Conservation (phyloP, 2,329 filamentous ascomycete genomes). For the Orbilia blumenaviensis region DNA sequence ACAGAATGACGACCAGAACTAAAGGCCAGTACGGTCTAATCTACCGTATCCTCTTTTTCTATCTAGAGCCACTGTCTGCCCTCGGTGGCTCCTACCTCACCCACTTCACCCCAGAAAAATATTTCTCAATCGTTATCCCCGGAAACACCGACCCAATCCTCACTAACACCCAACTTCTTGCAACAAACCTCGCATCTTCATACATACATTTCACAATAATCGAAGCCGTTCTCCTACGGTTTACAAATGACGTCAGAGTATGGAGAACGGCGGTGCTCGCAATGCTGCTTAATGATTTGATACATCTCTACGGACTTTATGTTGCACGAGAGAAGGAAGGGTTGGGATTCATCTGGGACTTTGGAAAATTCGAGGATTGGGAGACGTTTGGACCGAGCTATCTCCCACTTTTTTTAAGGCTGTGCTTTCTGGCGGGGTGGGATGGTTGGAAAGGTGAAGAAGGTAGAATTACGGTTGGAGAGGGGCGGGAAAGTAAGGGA, state of each 20-base stretch:
- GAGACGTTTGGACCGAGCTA: slow-evolving; percentile 33
- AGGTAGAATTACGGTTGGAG: background rate
- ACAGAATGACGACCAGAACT: background rate
- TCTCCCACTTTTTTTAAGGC: slow-evolving; percentile 16
- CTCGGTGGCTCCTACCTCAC: slow-evolving; percentile 39
- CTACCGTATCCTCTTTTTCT: slow-evolving; percentile 43
- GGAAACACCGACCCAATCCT: slow-evolving; percentile 29
- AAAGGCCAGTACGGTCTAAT: slow-evolving; percentile 34
- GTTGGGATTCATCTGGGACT: slow-evolving; percentile 29
- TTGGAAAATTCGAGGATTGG: slow-evolving; percentile 29
- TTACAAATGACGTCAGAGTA: slow-evolving; percentile 36
- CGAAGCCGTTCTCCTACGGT: slow-evolving; percentile 27
- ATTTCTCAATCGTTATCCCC: slow-evolving; percentile 24
- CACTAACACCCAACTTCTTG: slow-evolving; percentile 30
- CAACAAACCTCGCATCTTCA: slow-evolving; percentile 36
- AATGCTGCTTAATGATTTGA: slow-evolving; percentile 33
- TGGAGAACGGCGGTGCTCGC: slow-evolving; percentile 17
- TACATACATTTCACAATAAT: slow-evolving; percentile 43
- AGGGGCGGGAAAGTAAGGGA: background rate
- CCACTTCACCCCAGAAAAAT: slow-evolving; percentile 31
- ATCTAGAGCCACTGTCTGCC: slow-evolving; percentile 30
- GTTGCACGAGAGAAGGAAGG: background rate
- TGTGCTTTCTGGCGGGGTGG: slow-evolving; percentile 39
- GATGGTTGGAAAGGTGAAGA: slow-evolving; percentile 27
- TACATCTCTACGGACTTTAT: slow-evolving; percentile 32